Percentiles rank a stretch among this genome's conserved stretches.
Conservation (phyloP, 495 filamentous ascomycete genomes). For the Aspergillus baeticus region DNA sequence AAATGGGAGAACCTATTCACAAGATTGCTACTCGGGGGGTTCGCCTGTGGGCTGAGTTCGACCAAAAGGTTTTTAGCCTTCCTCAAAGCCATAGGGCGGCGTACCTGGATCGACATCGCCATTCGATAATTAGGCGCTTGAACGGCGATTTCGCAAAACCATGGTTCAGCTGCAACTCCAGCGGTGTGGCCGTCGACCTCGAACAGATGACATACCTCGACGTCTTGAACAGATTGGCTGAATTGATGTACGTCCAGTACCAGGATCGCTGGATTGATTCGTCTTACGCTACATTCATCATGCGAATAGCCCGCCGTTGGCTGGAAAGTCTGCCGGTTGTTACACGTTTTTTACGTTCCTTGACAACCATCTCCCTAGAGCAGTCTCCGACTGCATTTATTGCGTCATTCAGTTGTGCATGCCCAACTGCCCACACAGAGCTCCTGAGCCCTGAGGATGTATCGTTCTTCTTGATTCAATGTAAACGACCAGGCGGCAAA, state of each 20-base stretch:
- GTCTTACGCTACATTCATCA: conserved; percentile 28
- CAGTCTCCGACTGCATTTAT: conserved; percentile 16
- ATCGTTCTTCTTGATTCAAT: conserved; percentile 29
- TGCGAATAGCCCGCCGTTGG: conserved; percentile 28
- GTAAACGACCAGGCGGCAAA: conserved; percentile 28
- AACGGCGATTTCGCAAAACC: conserved; percentile 39
- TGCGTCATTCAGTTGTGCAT: conserved; percentile 10
- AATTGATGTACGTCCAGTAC: conserved; percentile 36
- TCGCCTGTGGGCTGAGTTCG: conserved; percentile 37
- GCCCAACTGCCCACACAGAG: conserved; percentile 21
- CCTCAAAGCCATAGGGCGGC: conserved; percentile 24
- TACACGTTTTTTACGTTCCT: background rate
- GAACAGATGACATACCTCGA: conserved; percentile 42
- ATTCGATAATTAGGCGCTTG: conserved; percentile 30
- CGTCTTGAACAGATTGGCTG: conserved; percentile 28
- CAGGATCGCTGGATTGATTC: conserved; percentile 38
- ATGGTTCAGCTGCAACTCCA: conserved; percentile 35
- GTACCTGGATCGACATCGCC: conserved; percentile 23
- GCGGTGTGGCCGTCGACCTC: conserved; percentile 27
- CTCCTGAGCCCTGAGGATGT: conserved; percentile 33
- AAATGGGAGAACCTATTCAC: conserved; percentile 47
- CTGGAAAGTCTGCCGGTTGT: conserved; percentile 19
- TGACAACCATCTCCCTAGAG: background rate
- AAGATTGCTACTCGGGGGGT: conserved; percentile 41
- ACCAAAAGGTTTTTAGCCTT: conserved; percentile 35